These are phyloP conservation scores for Cucurbita maxima DNA, from an alignment of 306 rosid genomes.

Conservation along the genomic window DNA sequence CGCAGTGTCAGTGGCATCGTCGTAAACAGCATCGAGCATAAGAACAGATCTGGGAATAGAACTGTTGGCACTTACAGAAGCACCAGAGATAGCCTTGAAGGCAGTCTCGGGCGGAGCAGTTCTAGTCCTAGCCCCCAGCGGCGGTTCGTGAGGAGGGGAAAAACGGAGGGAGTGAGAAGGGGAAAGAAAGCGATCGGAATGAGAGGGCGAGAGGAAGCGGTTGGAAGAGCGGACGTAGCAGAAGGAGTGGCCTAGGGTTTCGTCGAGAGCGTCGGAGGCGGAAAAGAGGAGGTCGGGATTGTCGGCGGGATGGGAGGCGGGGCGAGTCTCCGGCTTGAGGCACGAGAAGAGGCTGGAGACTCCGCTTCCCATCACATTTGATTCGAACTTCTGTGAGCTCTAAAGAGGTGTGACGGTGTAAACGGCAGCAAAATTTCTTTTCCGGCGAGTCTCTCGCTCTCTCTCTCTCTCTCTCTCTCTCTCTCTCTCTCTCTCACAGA, in stretches of 20 bases:
- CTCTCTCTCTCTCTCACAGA: conserved; percentile 1
- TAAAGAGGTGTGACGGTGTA: neutral
- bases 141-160: conserved; percentile 50
- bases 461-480: neutral
- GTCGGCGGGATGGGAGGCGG: conserved; percentile 16
- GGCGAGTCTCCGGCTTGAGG: conserved; percentile 39
- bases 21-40: conserved; percentile 37
- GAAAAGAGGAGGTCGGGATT: conserved; percentile 34
- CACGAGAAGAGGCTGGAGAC: conserved; percentile 56
- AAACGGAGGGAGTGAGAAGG: conserved; percentile 79
- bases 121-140: conserved; percentile 16
- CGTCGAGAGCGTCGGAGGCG: conserved; percentile 51
- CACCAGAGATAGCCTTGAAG: conserved; percentile 80
- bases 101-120: conserved; percentile 51
- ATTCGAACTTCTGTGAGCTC: conserved; percentile 13
- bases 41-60: conserved; percentile 66
- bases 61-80: conserved; percentile 90
- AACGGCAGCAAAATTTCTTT: conserved; percentile 2
- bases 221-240: conserved; percentile 79
- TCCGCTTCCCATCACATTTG: conserved; percentile 96
- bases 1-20: conserved; percentile 30
- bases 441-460: conserved; percentile 27
- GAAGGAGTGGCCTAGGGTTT: conserved; percentile 98
- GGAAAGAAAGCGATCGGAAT: conserved; percentile 74
- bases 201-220: conserved; percentile 64